These are phyloP conservation scores for Henckelia pumila DNA, from an alignment of 257 asterid genomes.

Conservation along the genomic window DNA sequence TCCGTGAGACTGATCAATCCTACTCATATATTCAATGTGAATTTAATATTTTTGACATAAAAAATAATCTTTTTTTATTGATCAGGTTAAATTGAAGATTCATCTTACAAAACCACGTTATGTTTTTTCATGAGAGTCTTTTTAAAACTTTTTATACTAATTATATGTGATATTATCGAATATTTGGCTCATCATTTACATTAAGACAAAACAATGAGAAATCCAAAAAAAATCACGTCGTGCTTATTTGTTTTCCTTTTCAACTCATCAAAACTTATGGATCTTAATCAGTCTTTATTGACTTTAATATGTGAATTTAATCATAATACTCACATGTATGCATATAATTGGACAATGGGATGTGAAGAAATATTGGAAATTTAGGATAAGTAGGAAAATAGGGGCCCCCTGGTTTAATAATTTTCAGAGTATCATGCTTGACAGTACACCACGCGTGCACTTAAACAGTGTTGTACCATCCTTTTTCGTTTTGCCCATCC, in stretches of 20 bases:
- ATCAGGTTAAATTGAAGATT: too few relatives aligned
- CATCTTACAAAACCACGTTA: too few relatives aligned
- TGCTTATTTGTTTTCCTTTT: background rate
- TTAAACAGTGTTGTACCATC: conserved; percentile 51
- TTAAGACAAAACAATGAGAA: background rate
- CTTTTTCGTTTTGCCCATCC: too few relatives aligned
- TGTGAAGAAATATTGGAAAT: conserved; percentile 12
- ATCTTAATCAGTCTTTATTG: background rate
- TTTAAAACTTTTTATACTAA: too few relatives aligned
- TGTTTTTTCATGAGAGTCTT: too few relatives aligned
- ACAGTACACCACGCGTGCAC: conserved; percentile 65
- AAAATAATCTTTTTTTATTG: too few relatives aligned
- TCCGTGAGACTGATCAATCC: too few relatives aligned
- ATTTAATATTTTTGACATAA: too few relatives aligned
- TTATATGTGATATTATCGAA: background rate
- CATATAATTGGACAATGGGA: background rate
- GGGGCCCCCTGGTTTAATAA: conserved; percentile 44
- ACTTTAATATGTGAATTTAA: background rate
- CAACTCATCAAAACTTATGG: background rate
- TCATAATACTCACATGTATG: background rate
- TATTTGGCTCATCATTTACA: background rate
- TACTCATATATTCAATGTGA: too few relatives aligned
- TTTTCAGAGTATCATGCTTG: conserved; percentile 51
- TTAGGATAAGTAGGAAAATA: background rate
- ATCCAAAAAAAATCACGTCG: background rate